Conservation (phyloP, 768 basidiomycete species). For the Brasilioporus rufonigricans region DNA sequence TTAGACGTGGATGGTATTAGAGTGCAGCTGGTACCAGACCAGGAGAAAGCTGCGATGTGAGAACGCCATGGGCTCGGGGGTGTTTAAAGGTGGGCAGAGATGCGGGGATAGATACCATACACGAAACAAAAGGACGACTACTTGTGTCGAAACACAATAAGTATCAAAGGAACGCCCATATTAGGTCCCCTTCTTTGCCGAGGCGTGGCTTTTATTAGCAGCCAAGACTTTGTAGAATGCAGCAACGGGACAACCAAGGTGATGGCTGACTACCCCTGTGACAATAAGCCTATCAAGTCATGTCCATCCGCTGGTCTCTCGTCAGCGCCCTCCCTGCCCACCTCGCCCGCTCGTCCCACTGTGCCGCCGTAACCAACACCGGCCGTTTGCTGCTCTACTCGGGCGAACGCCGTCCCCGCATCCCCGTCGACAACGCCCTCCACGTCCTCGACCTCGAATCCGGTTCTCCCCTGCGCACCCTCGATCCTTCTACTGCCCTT, state of each 20-base stretch:
- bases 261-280: no score
- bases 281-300: no score
- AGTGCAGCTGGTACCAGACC: constrained; percentile 29
- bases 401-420: constrained; percentile 43
- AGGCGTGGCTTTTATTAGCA: not conserved
- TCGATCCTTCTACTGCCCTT: constrained; percentile 1
- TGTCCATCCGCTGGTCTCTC: constrained; percentile 29
- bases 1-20: not conserved
- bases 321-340: constrained; percentile 16
- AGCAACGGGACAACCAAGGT: no score
- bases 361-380: constrained; percentile 28
- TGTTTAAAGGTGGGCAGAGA: constrained; percentile 11
- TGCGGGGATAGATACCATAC: constrained; percentile 9
- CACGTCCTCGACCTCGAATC: constrained; percentile 25
- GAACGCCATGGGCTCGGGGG: not conserved
- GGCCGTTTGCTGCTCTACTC: constrained; percentile 38
- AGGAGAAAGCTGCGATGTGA: not conserved
- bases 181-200: not conserved
- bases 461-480: constrained; percentile 17
- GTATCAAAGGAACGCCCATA: not conserved
- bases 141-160: constrained; percentile 1
- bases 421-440: constrained; percentile 37
- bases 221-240: no score
- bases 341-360: constrained; percentile 42
- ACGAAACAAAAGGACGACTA: constrained; percentile 23